A percentile compares a stretch with the other conserved stretches of the same genome.
These are phyloP conservation scores for Candida tammaniensis DNA, from an alignment of 805 yeast species.

Conservation along the genomic window DNA sequence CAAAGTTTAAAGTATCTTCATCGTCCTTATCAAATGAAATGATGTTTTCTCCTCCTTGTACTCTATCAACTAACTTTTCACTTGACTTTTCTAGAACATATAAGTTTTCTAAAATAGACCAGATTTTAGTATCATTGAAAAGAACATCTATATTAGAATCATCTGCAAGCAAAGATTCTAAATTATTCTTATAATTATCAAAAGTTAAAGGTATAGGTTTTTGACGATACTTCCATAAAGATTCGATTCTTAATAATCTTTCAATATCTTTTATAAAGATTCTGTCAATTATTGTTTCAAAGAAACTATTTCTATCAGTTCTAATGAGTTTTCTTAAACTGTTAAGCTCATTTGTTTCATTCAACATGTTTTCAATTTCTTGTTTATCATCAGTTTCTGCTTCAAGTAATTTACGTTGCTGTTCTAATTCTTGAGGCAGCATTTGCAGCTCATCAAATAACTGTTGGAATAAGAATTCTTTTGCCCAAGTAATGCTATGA, in stretches of 20 bases:
- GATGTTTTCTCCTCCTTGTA: slow-evolving; percentile 27
- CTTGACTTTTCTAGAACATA: slow-evolving; percentile 53
- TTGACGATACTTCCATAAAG: slow-evolving; percentile 72
- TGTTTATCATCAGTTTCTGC: slow-evolving; percentile 61
- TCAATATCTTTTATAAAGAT: slow-evolving; percentile 75
- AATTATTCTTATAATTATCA: slow-evolving; percentile 13
- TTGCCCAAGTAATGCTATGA: slow-evolving; percentile 98
- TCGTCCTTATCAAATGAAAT: slow-evolving; percentile 92
- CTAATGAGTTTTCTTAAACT: slow-evolving; percentile 25
- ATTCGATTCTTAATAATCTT: slow-evolving; percentile 64
- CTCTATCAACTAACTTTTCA: slow-evolving; percentile 49
- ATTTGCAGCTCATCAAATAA: slow-evolving; percentile 56
- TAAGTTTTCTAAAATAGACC: slow-evolving; percentile 66
- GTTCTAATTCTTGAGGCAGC: slow-evolving; percentile 22
- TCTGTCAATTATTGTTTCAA: slow-evolving; percentile 50
- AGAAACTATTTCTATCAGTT: slow-evolving; percentile 16
- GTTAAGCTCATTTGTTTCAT: slow-evolving; percentile 64
- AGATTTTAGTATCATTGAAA: slow-evolving; percentile 41
- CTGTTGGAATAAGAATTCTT: slow-evolving; percentile 80
- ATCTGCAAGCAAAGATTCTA: slow-evolving; percentile 1
- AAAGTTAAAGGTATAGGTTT: slow-evolving; percentile 64
- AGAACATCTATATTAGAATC: slow-evolving; percentile 22
- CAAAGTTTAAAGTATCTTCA: slow-evolving; percentile 84
- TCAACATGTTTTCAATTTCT: slow-evolving; percentile 61
- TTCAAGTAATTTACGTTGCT: slow-evolving; percentile 16